phyloP scores from a whole-genome alignment of 129 eudicot genomes.

The Flaveria linearis region DNA sequence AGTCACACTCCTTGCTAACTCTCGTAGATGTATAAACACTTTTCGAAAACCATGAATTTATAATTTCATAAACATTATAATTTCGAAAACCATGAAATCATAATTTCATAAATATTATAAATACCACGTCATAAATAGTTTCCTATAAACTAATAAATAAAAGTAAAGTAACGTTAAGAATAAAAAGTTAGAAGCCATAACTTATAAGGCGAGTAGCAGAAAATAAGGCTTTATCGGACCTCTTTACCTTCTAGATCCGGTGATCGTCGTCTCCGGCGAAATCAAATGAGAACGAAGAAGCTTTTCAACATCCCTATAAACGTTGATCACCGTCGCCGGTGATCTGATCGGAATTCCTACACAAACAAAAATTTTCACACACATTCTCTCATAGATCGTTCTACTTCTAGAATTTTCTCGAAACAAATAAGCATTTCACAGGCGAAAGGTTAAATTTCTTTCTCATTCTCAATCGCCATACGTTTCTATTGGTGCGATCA shows the following conservation, averaged over 20 bases:
- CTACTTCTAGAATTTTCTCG: not conserved
- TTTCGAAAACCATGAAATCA: no score
- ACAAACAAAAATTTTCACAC: not conserved
- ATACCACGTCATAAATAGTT: no score
- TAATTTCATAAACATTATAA: no score
- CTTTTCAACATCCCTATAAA: slow-evolving; percentile 4
- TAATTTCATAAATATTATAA: no score
- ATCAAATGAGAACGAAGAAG: slow-evolving; percentile 10
- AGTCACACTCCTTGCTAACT: no score
- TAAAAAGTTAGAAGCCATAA: not conserved
- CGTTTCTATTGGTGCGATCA: not conserved
- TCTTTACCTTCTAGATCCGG: slow-evolving; percentile 35
- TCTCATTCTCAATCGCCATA: slow-evolving; percentile 16
- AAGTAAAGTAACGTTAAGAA: no score
- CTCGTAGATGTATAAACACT: no score
- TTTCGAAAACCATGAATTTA: no score
- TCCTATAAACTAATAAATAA: no score
- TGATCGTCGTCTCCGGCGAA: slow-evolving; percentile 19
- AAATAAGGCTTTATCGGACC: not conserved
- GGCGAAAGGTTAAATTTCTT: not conserved
- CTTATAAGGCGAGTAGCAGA: not conserved
- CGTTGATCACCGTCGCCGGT: slow-evolving; percentile 22
- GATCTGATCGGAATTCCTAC: slow-evolving; percentile 22
- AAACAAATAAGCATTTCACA: not conserved
- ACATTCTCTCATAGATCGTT: not conserved